Evolutionary conservation across 176 grass and related monocot species (phyloP).

Genomic region (Oryza nivara): DNA sequence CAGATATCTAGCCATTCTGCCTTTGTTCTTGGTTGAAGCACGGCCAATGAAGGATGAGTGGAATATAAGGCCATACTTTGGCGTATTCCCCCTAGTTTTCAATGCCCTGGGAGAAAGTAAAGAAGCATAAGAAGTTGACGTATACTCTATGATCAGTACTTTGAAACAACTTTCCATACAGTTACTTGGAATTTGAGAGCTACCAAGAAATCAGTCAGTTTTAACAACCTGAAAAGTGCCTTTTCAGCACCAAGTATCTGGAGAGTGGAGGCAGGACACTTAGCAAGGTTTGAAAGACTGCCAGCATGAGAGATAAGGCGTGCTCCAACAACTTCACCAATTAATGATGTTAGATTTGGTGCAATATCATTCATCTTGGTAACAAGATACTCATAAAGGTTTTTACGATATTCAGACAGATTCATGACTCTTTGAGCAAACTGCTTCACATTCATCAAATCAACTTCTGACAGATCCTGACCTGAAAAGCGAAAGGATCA

Average conservation of each 20-base stretch:
- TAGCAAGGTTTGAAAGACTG: slow-evolving; percentile 98
- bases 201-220: not conserved
- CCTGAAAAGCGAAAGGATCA: slow-evolving; percentile 55
- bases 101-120: slow-evolving; percentile 57
- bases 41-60: slow-evolving; percentile 99
- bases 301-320: slow-evolving; percentile 96
- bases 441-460: slow-evolving; percentile 89
- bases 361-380: slow-evolving; percentile 98
- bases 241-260: slow-evolving; percentile 99
- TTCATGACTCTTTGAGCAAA: slow-evolving; percentile 90
- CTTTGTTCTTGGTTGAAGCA: slow-evolving; percentile 87
- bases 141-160: not conserved
- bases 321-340: slow-evolving; percentile 92
- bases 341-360: slow-evolving; percentile 83
- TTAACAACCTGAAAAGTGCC: slow-evolving; percentile 85
- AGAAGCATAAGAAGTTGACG: slow-evolving; percentile 3
- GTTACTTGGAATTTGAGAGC: not conserved
- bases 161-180: not conserved
- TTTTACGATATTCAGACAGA: slow-evolving; percentile 87
- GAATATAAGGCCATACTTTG: slow-evolving; percentile 96
- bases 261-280: slow-evolving; percentile 86
- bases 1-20: slow-evolving; percentile 92
- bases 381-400: slow-evolving; percentile 95
- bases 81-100: slow-evolving; percentile 90
- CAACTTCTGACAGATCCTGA: slow-evolving; percentile 79